These are phyloP conservation scores for Phoenix roebelenii DNA, from an alignment of 176 grass and related monocot genomes.

Conservation along the genomic window DNA sequence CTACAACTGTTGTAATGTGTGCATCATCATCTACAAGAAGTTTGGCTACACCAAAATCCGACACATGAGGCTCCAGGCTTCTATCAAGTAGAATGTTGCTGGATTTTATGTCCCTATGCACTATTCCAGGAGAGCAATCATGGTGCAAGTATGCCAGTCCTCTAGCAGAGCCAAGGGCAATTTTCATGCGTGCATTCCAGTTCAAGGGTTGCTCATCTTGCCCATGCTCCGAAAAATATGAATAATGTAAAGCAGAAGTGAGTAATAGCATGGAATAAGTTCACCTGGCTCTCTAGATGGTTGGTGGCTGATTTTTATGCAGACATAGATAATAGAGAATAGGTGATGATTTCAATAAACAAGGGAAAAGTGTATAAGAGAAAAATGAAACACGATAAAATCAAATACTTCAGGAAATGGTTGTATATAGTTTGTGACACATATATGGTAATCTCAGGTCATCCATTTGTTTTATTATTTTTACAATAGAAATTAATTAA, in stretches of 20 bases:
- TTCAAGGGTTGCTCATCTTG: constrained; percentile 80
- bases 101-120: constrained; percentile 89
- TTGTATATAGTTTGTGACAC: too few species aligned
- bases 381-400: too few species aligned
- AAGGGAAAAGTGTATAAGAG: too few species aligned
- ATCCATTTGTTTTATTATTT: too few species aligned
- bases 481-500: too few species aligned
- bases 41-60: constrained; percentile 83
- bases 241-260: not conserved
- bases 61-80: constrained; percentile 71
- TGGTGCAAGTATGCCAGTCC: constrained; percentile 88
- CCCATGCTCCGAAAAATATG: constrained; percentile 38
- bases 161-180: constrained; percentile 65
- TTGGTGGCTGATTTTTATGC: too few species aligned
- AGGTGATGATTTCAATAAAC: too few species aligned
- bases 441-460: too few species aligned
- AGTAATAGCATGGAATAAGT: too few species aligned
- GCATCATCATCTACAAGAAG: constrained; percentile 61
- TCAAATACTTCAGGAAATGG: too few species aligned
- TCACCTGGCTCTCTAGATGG: too few species aligned
- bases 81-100: constrained; percentile 93
- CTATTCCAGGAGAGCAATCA: constrained; percentile 77
- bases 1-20: constrained; percentile 80
- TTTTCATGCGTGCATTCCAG: constrained; percentile 95
- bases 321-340: too few species aligned